phyloP scores from a whole-genome alignment of 2,329 filamentous ascomycete genomes.

The Decorospora gaudefroyi region DNA sequence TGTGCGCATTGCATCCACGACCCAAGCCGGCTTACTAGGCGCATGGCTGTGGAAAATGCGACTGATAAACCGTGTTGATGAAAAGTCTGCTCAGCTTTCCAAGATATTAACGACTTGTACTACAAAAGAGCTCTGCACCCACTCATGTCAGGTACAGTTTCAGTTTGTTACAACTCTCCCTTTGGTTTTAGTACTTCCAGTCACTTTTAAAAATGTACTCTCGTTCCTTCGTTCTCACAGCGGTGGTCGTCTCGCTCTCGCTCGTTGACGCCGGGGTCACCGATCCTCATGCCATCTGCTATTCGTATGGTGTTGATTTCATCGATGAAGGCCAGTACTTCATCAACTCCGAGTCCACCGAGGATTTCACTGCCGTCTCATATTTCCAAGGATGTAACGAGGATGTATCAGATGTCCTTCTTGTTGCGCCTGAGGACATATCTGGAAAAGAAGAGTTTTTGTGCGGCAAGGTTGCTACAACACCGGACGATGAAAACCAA shows the following conservation, averaged over 20 bases:
- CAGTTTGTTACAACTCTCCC: conserved; percentile 2
- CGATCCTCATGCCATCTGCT: conserved; percentile 33
- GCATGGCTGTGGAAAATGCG: conserved; percentile 7
- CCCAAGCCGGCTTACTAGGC: conserved; percentile 10
- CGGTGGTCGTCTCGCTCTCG: conserved; percentile 33
- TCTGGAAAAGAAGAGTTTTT: conserved; percentile 49
- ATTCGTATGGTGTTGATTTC: conserved; percentile 51
- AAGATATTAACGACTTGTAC: conserved; percentile 5
- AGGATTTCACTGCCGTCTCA: conserved; percentile 51
- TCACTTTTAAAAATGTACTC: conserved; percentile 25
- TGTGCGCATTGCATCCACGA: conserved; percentile 21
- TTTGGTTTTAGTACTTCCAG: too few species aligned
- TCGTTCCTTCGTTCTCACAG: conserved; percentile 31
- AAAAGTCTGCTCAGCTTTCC: conserved; percentile 13
- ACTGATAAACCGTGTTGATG: conserved; percentile 15
- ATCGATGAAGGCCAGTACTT: conserved; percentile 52
- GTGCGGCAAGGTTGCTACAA: conserved; percentile 50
- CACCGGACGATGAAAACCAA: conserved; percentile 47
- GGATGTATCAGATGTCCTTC: conserved; percentile 49
- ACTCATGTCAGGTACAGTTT: conserved; percentile 7
- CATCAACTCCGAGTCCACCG: conserved; percentile 51
- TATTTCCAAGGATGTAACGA: conserved; percentile 52
- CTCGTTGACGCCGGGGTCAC: conserved; percentile 25
- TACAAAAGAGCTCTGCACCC: conserved; percentile 32
- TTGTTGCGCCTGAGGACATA: conserved; percentile 43